These are phyloP conservation scores for Thielaviopsis punctulata DNA, from an alignment of 2,329 filamentous ascomycete genomes.

Conservation along the genomic window DNA sequence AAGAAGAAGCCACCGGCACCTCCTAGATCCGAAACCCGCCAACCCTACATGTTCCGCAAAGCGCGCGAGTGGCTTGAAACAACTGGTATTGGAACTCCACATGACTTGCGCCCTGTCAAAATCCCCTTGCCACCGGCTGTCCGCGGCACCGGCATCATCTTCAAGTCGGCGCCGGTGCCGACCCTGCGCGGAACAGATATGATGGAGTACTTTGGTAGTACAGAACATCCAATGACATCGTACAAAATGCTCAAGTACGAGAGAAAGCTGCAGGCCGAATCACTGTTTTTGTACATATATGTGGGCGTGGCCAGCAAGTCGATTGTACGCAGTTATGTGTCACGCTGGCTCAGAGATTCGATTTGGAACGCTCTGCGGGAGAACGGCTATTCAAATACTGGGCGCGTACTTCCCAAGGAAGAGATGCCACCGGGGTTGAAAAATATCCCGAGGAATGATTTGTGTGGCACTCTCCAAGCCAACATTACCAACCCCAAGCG, in stretches of 20 bases:
- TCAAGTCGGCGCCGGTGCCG: conserved; percentile 6
- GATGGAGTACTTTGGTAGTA: conserved; percentile 4
- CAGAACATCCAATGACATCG: conserved; percentile 9
- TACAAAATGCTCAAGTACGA: conserved; percentile 12
- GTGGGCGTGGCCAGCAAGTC: conserved; percentile 6
- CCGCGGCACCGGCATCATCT: neutral
- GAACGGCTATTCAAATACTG: conserved; percentile 7
- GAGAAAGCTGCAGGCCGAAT: conserved; percentile 5
- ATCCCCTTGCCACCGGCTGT: conserved; percentile 1
- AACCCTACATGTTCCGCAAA: conserved; percentile 5
- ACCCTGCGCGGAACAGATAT: conserved; percentile 8
- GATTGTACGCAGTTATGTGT: conserved; percentile 10
- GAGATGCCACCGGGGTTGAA: neutral
- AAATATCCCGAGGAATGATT: neutral
- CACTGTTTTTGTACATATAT: conserved; percentile 12
- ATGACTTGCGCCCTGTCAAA: neutral
- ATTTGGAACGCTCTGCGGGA: conserved; percentile 11
- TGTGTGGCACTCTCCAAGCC: conserved; percentile 9
- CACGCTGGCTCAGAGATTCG: conserved; percentile 10
- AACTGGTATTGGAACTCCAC: neutral
- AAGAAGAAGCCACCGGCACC: too few species aligned
- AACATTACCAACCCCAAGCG: conserved; percentile 5
- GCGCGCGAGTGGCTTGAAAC: conserved; percentile 2
- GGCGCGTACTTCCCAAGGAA: conserved; percentile 3
- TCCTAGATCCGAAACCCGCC: too few species aligned